These are phyloP conservation scores for Colletotrichum filicis DNA, from an alignment of 2,329 filamentous ascomycete genomes.

Conservation along the genomic window DNA sequence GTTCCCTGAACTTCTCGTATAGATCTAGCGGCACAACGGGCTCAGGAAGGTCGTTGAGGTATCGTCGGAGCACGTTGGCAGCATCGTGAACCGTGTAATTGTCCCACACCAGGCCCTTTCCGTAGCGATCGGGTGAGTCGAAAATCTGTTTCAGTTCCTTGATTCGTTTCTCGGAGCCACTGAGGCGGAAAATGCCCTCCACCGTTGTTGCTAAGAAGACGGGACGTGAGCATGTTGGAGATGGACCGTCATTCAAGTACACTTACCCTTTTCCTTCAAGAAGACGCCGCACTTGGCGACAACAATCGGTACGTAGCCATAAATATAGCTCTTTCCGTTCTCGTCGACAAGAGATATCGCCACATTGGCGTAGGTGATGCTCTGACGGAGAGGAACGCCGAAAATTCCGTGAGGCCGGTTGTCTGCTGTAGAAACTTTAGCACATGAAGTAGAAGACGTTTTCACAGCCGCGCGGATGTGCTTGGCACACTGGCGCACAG, in stretches of 20 bases:
- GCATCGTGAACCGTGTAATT: conserved; percentile 99
- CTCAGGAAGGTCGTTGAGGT: conserved; percentile 95
- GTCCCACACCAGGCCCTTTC: conserved; percentile 96
- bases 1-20: conserved; percentile 90
- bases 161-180: conserved; percentile 96
- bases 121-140: conserved; percentile 94
- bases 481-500: conserved; percentile 32
- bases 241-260: not conserved
- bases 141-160: conserved; percentile 94
- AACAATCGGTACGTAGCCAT: conserved; percentile 97
- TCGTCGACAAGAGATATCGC: conserved; percentile 96
- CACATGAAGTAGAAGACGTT: conserved; percentile 36
- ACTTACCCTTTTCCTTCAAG: conserved; percentile 94
- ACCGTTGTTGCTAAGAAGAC: conserved; percentile 81
- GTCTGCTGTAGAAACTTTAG: conserved; percentile 47
- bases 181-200: conserved; percentile 96
- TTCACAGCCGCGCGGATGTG: conserved; percentile 25
- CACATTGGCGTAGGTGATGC: conserved; percentile 97
- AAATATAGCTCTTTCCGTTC: conserved; percentile 94
- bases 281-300: conserved; percentile 98
- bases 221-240: conserved; percentile 40
- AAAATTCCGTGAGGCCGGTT: conserved; percentile 81
- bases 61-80: conserved; percentile 93
- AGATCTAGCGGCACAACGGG: conserved; percentile 95
- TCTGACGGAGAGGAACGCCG: conserved; percentile 90